These are phyloP conservation scores for Coniella lustricola DNA, from an alignment of 2,329 filamentous ascomycete species.

Conservation along the genomic window DNA sequence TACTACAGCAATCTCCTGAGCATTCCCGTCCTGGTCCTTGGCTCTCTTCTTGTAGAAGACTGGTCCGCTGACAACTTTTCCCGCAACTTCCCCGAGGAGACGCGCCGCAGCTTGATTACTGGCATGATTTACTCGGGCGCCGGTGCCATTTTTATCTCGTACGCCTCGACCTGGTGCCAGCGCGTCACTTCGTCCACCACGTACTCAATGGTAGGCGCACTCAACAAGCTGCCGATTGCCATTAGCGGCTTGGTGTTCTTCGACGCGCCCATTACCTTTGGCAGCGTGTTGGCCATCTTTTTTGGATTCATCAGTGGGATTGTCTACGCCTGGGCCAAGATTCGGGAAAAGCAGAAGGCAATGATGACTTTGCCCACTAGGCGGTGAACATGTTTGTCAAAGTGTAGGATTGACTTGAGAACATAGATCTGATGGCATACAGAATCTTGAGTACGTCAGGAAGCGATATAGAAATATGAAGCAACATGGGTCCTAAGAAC, in stretches of 20 bases:
- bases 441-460: too few species aligned
- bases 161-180: constrained; percentile 99
- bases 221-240: constrained; percentile 97
- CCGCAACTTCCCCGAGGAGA: constrained; percentile 77
- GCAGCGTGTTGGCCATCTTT: constrained; percentile 83
- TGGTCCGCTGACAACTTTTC: constrained; percentile 81
- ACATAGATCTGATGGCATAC: too few species aligned
- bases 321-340: constrained; percentile 81
- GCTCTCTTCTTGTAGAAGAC: constrained; percentile 79
- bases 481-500: too few species aligned
- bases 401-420: too few species aligned
- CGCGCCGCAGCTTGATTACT: constrained; percentile 70
- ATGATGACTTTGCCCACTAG: constrained; percentile 60
- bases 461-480: too few species aligned
- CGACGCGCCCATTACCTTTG: constrained; percentile 84
- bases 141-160: constrained; percentile 93
- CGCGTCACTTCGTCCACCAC: constrained; percentile 95
- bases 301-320: constrained; percentile 89
- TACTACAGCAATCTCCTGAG: constrained; percentile 99
- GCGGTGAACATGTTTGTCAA: not conserved
- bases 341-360: constrained; percentile 64
- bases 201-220: constrained; percentile 95
- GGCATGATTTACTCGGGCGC: constrained; percentile 94
- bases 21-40: constrained; percentile 80
- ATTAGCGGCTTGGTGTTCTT: constrained; percentile 92